phyloP scores from a whole-genome alignment of 257 asterid genomes.

The Phtheirospermum japonicum region DNA sequence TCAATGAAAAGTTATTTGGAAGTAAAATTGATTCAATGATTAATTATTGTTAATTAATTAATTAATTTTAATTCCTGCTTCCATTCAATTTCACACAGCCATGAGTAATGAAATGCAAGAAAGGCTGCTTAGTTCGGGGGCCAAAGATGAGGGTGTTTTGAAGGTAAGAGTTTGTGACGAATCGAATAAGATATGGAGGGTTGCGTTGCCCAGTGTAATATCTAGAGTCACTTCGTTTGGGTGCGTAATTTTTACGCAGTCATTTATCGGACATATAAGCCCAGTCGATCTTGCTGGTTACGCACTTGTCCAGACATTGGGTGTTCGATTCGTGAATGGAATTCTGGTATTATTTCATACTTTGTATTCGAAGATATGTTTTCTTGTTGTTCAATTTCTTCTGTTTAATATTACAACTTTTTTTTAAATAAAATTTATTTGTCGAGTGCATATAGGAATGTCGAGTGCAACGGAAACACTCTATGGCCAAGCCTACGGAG shows the following conservation, averaged over 20 bases:
- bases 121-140: conserved; percentile 45
- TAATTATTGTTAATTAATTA: no score
- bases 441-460: conserved; percentile 70
- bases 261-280: conserved; percentile 13
- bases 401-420: no score
- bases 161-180: conserved; percentile 50
- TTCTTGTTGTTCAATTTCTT: background rate
- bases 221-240: conserved; percentile 68
- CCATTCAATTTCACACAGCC: conserved; percentile 30
- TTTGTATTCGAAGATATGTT: no score
- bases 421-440: no score
- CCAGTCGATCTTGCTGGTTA: conserved; percentile 10
- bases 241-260: background rate
- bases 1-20: no score
- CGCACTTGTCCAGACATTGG: conserved; percentile 9
- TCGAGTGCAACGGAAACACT: conserved; percentile 97
- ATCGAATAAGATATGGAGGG: conserved; percentile 81
- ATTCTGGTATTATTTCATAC: background rate
- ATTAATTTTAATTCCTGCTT: no score
- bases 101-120: conserved; percentile 46
- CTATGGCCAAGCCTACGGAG: conserved; percentile 93
- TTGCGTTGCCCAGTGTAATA: conserved; percentile 74
- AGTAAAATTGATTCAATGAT: no score
- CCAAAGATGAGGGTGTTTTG: conserved; percentile 41
- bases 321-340: background rate